A percentile compares a stretch with the other conserved stretches of the same genome.
phyloP scores from a whole-genome alignment of 305 asterid species.

The Fraxinus dipetala region DNA sequence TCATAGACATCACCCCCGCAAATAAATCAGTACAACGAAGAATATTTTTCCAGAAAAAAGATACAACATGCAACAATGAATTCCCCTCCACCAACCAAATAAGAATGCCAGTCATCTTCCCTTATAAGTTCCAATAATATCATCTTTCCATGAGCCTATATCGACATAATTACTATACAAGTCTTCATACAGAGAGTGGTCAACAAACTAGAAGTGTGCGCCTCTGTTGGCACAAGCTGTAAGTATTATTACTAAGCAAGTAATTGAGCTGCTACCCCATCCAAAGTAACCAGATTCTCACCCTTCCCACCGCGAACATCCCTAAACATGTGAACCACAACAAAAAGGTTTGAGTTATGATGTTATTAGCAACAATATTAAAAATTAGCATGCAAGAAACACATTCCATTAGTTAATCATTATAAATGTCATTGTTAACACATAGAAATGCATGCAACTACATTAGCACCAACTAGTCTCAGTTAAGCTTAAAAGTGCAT shows the following conservation, averaged over 20 bases:
- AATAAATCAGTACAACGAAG: not conserved
- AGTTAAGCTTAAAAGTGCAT: not conserved
- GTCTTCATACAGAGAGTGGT: not conserved
- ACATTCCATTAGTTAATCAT: not conserved
- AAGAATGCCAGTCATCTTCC: not conserved
- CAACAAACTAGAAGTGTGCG: not conserved
- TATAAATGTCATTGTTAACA: not conserved
- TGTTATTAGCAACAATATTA: not conserved
- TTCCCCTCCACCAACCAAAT: not conserved
- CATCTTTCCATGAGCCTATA: too few species aligned
- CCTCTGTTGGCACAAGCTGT: not conserved
- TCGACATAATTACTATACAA: not conserved
- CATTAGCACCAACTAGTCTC: not conserved
- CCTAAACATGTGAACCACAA: not conserved
- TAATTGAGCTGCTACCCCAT: not conserved
- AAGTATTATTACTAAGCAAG: not conserved
- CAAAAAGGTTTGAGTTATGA: not conserved
- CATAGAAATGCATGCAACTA: not conserved
- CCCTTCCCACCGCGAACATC: too few species aligned
- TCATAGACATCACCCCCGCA: not conserved
- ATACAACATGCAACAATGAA: not conserved
- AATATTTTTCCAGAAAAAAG: not conserved
- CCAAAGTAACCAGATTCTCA: not conserved
- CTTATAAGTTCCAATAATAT: too few species aligned
- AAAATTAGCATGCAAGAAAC: not conserved